Evolutionary conservation across 257 asterid genomes (phyloP).

Genomic region (Solanum sparsipilum): DNA sequence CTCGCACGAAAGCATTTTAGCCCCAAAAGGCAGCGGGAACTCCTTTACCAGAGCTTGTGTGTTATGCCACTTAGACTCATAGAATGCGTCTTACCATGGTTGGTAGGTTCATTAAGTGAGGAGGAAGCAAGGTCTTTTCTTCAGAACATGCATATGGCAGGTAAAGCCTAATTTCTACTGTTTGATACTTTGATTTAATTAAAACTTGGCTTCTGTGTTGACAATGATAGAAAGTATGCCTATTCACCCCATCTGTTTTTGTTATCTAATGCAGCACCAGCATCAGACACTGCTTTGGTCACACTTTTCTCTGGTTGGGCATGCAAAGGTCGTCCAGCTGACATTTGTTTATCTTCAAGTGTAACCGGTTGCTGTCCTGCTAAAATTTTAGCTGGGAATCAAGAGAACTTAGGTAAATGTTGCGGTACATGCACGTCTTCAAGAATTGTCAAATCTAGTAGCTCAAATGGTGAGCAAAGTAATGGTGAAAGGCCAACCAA

Average conservation of each 20-base stretch:
- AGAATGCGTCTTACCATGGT: slow-evolving; percentile 94
- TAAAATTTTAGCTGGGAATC: slow-evolving; percentile 24
- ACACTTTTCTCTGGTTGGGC: slow-evolving; percentile 98
- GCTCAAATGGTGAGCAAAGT: slow-evolving; percentile 16
- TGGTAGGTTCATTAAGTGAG: slow-evolving; percentile 75
- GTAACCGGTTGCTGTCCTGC: slow-evolving; percentile 56
- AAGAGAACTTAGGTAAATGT: slow-evolving; percentile 21
- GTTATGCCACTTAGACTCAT: slow-evolving; percentile 93
- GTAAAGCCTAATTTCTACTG: slow-evolving; percentile 18
- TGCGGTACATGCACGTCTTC: slow-evolving; percentile 46
- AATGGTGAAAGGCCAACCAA: slow-evolving; percentile 24
- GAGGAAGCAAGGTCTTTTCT: slow-evolving; percentile 80
- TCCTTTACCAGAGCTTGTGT: slow-evolving; percentile 83
- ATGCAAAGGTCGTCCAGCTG: slow-evolving; percentile 73
- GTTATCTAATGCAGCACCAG: slow-evolving; percentile 61
- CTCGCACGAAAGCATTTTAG: slow-evolving; percentile 79
- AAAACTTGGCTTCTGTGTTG: background rate
- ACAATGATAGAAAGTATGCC: background rate
- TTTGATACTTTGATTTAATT: background rate
- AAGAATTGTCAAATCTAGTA: slow-evolving; percentile 15
- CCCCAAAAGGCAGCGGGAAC: slow-evolving; percentile 69
- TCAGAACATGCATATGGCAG: slow-evolving; percentile 85
- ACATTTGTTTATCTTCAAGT: slow-evolving; percentile 56
- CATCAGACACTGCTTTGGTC: slow-evolving; percentile 78
- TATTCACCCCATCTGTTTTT: slow-evolving; percentile 8